Conservation (phyloP, 176 grass and related monocot species). For the Oryza australiensis region DNA sequence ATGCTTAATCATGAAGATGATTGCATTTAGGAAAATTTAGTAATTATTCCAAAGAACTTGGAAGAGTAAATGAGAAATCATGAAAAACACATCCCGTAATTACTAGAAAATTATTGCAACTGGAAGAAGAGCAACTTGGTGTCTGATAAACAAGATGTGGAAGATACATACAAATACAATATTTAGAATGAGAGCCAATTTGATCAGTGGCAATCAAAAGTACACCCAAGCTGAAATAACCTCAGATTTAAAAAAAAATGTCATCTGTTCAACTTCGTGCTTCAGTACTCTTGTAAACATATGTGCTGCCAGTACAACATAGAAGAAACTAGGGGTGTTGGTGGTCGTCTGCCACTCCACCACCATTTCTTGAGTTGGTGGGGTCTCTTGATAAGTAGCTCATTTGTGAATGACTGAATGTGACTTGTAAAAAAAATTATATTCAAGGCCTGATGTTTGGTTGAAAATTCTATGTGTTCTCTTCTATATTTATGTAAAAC, state of each 20-base stretch:
- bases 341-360: neutral
- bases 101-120: neutral
- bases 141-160: slow-evolving; percentile 17
- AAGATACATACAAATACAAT: neutral
- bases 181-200: neutral
- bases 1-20: slow-evolving; percentile 56
- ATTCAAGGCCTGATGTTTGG: neutral
- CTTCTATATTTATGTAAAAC: neutral
- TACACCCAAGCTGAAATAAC: neutral
- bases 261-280: neutral
- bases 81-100: slow-evolving; percentile 8
- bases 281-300: neutral
- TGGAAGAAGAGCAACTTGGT: neutral
- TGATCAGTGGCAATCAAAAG: neutral
- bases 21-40: slow-evolving; percentile 37
- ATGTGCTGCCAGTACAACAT: neutral
- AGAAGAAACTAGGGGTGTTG: neutral
- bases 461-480: neutral
- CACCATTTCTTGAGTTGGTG: neutral
- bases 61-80: neutral
- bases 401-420: neutral
- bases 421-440: too few relatives aligned
- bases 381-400: too few relatives aligned
- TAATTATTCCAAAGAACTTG: slow-evolving; percentile 1
- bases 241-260: neutral